Evolutionary conservation across 805 yeast species (phyloP), one percentile per base, ranked within the genome.

Genomic region (Starmerella vaccinii): DNA sequence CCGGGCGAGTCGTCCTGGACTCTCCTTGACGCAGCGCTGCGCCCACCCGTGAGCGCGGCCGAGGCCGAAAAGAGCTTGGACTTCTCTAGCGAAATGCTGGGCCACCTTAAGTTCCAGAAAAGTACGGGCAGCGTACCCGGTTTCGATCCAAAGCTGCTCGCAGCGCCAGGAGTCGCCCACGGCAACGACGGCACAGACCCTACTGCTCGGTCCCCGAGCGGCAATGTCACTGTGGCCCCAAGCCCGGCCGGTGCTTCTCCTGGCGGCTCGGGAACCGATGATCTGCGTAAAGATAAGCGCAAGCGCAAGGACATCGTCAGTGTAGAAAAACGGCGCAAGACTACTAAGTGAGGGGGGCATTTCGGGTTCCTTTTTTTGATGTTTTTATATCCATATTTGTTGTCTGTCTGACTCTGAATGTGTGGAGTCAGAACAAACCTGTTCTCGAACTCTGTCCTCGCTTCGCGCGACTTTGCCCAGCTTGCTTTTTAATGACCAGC

Each of bases 51-150:
- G 7, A 71, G 80, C 19, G 70, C 74, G 33, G 71, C 68, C 33
- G 69, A 82, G 30, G 33, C 41, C 9, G 26, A 35, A 35, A 22
- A 23, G 34, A 22, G 38, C 16, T 54, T 52, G 16, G 54, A 54
- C 6, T 48, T 57, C 48, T 18, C 41, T 13, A 35, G 21, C 13
- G 80, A 78, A 37, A 68, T 73, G 6, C 68, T 68, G n/a, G 63
- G 75, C 47, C 68, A 83, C 27, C 66, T 85, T 50, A 70, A 71
- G 53, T 79, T 85, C 54, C 84, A 81, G 41, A 78, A 75, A 57
- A 80, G 86, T 2, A 75, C 82, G 0, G 73, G 76, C 49, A 92
- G 92, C 1, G 75, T 85, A 15, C 86, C 89, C 0, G 94, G 90
- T 0, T 83, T 84, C 61, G 84, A 82, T 57, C 68, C 83, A 9